Base-by-base conservation (phyloP, 2,329 filamentous ascomycete species). In the Pseudopithomyces maydicus region DNA sequence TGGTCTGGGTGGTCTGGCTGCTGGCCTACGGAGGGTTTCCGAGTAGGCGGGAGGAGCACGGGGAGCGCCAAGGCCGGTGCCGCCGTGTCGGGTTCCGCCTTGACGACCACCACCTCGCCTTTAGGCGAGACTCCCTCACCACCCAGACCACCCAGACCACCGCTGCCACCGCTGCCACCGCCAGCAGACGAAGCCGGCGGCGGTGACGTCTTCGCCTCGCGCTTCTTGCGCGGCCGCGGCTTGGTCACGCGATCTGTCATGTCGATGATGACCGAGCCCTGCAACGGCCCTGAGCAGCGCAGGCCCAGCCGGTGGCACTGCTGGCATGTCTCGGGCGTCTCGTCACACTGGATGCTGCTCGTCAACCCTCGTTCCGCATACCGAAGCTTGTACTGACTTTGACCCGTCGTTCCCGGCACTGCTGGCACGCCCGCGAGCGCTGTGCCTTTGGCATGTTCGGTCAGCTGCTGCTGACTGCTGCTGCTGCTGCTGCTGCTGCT, bases 251-350 rank as follows among this genome's bases (percentile, higher is more conserved):
- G 68, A 22, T 72, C 67, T 0, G 71, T 74, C 71, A 74, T 74
- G 32, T 74, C 71, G 52, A 74, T 74, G 48, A 74, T 70, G 32
- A 73, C 67, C 17, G 70, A 72, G 50, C 70, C 71, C 22, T 71
- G 64, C 3, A 71, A 43, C 1, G 71, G 68, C 12, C 72, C 71
- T 15, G 69, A 72, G 61, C 72, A 74, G 19, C 54, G 44, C 33
- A 74, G 61, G 15, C 67, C 65, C 15, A 74, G 62, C 11, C 70
- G 69, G 15, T 58, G 56, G 50, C 69, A 72, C 63, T 69, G 66
- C 52, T 66, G 64, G 56, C 69, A 72, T 39, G 62, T 51, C 29
- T 64, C 66, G 41, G 70, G 67, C 12, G 68, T 72, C 56, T 72
- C 70, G 56, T 73, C 72, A 60, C 72, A 74, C 69, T 72, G 65